Base-by-base conservation (phyloP, 192 early-diverging fungal genomes). In the Coemansia reversa region DNA sequence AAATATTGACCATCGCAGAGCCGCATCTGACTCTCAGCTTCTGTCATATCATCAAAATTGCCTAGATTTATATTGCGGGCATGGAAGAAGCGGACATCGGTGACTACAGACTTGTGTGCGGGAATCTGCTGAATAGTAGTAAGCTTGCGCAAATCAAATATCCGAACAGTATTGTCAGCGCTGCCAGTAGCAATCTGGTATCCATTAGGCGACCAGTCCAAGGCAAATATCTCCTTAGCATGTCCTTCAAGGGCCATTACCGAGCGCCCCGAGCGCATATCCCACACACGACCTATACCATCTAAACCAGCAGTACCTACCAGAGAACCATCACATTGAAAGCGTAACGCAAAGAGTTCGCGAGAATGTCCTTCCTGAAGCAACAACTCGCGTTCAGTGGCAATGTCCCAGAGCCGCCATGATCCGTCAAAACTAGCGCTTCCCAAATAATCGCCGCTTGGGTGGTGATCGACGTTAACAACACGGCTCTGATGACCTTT, bases 391-490 rank as follows among this genome's bases (percentile, higher is more conserved):
- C 84, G 61, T 42, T 83, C 75, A 0, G 88, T 86, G 49, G 91
- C 86, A 19, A 89, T 83, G 72, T 98, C 97, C 94, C 94, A 98
- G n/a, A 98, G 84, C 51, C 97, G 84, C 97, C 97, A 98, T 16
- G 94, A 93, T 35, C 85, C 87, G 67, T 98, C 97, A 54, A 69
- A 81, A 60, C 78, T 81, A 32, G 78, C 78, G 50, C 78, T 75
- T 51, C 90, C 96, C 51, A 98, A 68, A 62, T 86, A 96, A 48
- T 84, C 69, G 7, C 95, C 97, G 18, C 87, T 87, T 5, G 97
- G 94, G 69, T 98, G 97, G 72, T 93, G 96, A 3, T 84, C 90
- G 23, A 98, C 89, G 32, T 91, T 86, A 5, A 90, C 86, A 0
- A 98, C 92, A 12, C 95, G 87, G 60, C 84, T 83, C 32, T 83